Percentiles rank a stretch among this genome's conserved stretches.
Conservation (phyloP, 305 asterid species). For the Fraxinus ornus region DNA sequence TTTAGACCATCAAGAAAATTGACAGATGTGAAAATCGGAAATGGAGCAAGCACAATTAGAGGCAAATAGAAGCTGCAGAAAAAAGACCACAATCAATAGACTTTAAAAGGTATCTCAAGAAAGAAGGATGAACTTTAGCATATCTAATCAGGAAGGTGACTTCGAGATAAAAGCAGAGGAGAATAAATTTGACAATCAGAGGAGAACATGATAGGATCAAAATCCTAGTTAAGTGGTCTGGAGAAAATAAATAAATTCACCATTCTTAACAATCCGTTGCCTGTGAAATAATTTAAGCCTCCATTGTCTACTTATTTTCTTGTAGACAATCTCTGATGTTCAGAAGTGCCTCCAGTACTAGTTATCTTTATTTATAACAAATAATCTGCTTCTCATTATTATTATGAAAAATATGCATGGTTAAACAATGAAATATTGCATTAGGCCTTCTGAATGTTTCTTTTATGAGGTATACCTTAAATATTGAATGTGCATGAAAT, state of each 20-base stretch:
- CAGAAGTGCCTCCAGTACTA: neutral
- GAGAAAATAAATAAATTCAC: neutral
- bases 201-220: neutral
- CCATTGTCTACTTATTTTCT: neutral
- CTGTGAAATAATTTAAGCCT: slow-evolving; percentile 1
- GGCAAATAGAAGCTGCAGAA: neutral
- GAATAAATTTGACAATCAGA: neutral
- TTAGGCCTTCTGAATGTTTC: neutral
- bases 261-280: neutral
- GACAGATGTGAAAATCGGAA: neutral
- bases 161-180: neutral
- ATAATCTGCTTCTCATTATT: neutral
- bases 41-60: neutral
- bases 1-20: neutral
- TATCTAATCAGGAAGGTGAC: neutral
- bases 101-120: neutral
- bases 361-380: neutral
- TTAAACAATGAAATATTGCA: neutral
- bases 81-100: neutral
- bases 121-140: neutral
- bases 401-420: neutral
- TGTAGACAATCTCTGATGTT: neutral
- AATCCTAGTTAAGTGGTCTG: neutral
- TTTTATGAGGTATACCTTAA: neutral
- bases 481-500: neutral